These are phyloP conservation scores for Syncephalastrum monosporum DNA, from an alignment of 371 early-diverging fungal species.

Conservation along the genomic window DNA sequence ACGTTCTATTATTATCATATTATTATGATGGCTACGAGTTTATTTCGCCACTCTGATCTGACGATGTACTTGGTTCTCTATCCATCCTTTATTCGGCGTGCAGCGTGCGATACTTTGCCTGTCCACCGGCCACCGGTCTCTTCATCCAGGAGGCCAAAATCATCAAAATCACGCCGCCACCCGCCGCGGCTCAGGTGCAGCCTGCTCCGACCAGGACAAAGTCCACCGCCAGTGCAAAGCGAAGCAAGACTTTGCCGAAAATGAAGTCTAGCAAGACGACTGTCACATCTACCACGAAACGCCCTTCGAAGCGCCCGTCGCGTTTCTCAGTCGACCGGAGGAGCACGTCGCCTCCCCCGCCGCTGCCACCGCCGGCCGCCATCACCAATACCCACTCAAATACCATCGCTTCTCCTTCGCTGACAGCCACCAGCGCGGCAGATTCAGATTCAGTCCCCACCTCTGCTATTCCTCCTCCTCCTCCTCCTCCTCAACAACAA, in stretches of 20 bases:
- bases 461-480: neutral
- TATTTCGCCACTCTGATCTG: too few species aligned
- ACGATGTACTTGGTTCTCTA: neutral
- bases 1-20: neutral
- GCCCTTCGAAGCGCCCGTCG: slow-evolving; percentile 1
- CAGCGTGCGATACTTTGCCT: slow-evolving; percentile 61
- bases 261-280: neutral
- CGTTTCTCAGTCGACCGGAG: slow-evolving; percentile 4
- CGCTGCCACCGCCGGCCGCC: neutral
- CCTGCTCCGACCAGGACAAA: slow-evolving; percentile 3
- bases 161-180: slow-evolving; percentile 4
- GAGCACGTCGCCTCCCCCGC: neutral
- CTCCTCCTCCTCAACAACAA: too few species aligned
- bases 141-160: slow-evolving; percentile 43
- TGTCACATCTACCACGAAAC: neutral
- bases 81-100: neutral
- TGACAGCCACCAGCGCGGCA: neutral
- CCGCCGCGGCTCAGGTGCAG: neutral
- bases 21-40: neutral
- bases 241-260: neutral
- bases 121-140: slow-evolving; percentile 67
- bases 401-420: slow-evolving; percentile 5
- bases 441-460: neutral
- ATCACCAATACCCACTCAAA: neutral
- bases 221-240: slow-evolving; percentile 1